phyloP scores from a whole-genome alignment of 805 yeast species.

The Candida germanica region DNA sequence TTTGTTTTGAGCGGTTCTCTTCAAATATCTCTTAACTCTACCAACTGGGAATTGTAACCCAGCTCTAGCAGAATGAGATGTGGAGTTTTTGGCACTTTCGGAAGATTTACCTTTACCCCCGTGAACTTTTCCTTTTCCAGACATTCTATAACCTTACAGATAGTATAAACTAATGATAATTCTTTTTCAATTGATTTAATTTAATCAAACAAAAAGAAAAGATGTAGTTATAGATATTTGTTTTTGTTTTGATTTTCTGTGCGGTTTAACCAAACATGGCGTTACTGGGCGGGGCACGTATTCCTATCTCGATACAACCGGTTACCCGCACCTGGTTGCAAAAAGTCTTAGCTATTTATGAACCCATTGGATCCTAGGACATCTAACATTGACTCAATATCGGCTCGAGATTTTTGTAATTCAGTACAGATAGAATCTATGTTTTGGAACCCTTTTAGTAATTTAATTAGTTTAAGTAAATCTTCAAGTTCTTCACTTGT shows the following conservation, averaged over 20 bases:
- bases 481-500: conserved; percentile 21
- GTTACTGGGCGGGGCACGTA: not conserved
- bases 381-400: conserved; percentile 49
- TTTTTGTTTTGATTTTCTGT: conserved; percentile 10
- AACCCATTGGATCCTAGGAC: conserved; percentile 34
- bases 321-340: conserved; percentile 8
- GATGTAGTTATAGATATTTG: conserved; percentile 8
- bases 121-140: conserved; percentile 82
- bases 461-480: conserved; percentile 36
- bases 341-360: conserved; percentile 26
- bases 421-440: conserved; percentile 72
- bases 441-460: conserved; percentile 50
- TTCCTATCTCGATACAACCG: no score
- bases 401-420: conserved; percentile 51
- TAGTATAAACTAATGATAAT: conserved; percentile 4
- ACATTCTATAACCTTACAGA: conserved; percentile 52
- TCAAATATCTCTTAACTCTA: conserved; percentile 94
- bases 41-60: conserved; percentile 98
- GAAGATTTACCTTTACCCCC: conserved; percentile 97
- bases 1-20: conserved; percentile 82
- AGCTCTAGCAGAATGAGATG: conserved; percentile 91
- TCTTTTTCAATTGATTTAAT: conserved; percentile 5
- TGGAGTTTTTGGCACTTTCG: conserved; percentile 62
- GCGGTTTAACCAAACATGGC: not conserved
- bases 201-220: conserved; percentile 6